Evolutionary conservation across 257 asterid genomes (phyloP), one percentile per base, ranked within the genome.

Genomic region (Primulina eburnea): DNA sequence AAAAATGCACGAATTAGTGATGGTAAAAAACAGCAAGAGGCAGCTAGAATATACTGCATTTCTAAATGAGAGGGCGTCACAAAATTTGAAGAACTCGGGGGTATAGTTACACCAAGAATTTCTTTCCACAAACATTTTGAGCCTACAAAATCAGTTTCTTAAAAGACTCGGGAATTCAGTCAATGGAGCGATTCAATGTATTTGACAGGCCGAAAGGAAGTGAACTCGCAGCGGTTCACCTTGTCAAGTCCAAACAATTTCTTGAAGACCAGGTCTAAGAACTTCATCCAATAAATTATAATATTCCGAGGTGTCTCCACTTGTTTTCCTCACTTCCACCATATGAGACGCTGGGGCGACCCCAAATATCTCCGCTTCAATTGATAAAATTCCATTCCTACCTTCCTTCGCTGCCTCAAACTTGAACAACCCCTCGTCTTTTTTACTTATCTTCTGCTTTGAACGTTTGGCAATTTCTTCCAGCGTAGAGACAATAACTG

Each of bases 291-390:
- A 62, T 11, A 90, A 29, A 75, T 73, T 85, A 72, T 77, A 80
- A 70, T 89, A 93, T 62, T 93, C 96, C 70, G 88, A 65, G 0
- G 97, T 82, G 74, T 90, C 97, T 3, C 99, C 98, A 38, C 68
- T 78, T 3, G 89, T 84, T 79, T 88, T 90, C 82, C 80, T 85
- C 73, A 92, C 60, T 76, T 92, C 97, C 71, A 92, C 95, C 83
- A 92, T 60, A 77, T 87, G 90, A 71, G 89, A 73, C n/a, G 56
- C 80, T 0, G 84, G 78, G 34, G 91, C 75, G 56, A 92, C 82
- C 81, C 82, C 89, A 43, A 92, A 92, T 62, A 92, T 90, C 91
- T 90, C 97, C 0, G 92, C 90, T 10, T 90, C 96, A 47, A 92
- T 73, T 28, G 80, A 29, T 70, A 92, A 64, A 69, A 78, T 64